Evolutionary conservation across 2,329 filamentous ascomycete genomes (phyloP), one percentile per base, ranked within the genome.

Genomic region (Colletotrichum sp.): DNA sequence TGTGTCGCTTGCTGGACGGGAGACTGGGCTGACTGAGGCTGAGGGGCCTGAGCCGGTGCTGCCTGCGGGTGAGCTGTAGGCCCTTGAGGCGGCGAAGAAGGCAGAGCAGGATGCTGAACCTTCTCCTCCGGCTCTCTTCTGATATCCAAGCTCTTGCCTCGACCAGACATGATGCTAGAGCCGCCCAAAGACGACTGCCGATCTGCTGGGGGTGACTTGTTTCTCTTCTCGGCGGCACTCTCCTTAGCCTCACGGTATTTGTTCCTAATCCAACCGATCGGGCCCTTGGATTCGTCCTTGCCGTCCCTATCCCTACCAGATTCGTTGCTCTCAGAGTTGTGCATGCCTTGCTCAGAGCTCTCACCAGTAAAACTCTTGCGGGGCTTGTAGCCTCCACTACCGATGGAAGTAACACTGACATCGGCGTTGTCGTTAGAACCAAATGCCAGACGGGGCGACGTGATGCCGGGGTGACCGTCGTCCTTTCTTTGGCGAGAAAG

Each of bases 351-450:
- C 61, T 91, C 89, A 8, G 87, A 87, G 38, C 87, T 87, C 18
- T 91, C 90, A 5, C 87, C 88, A 3, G 87, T 87, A 80, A 87
- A 86, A 76, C 87, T 91, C 80, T 88, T 89, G 24, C 86, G 85
- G 8, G 84, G 84, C 77, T 84, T 87, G 74, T 87, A 85, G n/a
- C 84, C 83, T 15, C 88, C 90, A 80, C 93, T 95, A 21, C 91
- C 91, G 64, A 95, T 86, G 0, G 94, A 94, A 58, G 91, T 93
- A 26, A 89, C 92, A 82, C 93, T 95, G 75, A 89, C 87, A 78
- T 93, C 92, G 3, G 93, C 93, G 71, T 90, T 89, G 10, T 89
- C 87, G 77, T 94, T 94, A 13, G 90, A 88, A 15, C 92, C 93
- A n/a, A 93, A 79, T 2, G 85, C 86, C 55, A 85, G 83, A 9